phyloP scores from a whole-genome alignment of 768 basidiomycete species.

The Cystobasidium ongulense region DNA sequence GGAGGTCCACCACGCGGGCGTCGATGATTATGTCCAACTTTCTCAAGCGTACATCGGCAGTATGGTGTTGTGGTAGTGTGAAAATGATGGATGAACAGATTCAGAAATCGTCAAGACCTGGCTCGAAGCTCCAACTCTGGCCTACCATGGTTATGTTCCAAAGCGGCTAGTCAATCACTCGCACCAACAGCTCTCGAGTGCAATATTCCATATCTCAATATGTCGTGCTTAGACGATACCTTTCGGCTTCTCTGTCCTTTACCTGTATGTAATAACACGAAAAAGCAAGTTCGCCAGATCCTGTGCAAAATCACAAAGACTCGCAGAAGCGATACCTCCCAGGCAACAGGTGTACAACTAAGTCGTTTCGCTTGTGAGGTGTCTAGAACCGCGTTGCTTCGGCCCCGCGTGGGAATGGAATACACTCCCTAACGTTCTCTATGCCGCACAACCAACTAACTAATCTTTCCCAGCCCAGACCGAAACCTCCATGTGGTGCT shows the following conservation, averaged over 20 bases:
- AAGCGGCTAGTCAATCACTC: neutral
- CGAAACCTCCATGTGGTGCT: slow-evolving; percentile 89
- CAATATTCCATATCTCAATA: neutral
- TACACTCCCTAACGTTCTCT: slow-evolving; percentile 84
- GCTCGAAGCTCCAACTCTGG: too few species aligned
- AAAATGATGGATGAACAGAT: neutral
- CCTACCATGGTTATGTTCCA: neutral
- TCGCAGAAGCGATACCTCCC: neutral
- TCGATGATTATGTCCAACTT: neutral
- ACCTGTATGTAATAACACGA: neutral
- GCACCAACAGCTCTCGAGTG: neutral
- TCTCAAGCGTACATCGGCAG: neutral
- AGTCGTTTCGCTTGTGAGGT: neutral
- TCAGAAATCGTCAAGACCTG: too few species aligned
- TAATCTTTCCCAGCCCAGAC: slow-evolving; percentile 87
- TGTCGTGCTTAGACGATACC: neutral
- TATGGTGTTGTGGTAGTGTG: too few species aligned
- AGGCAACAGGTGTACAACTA: neutral
- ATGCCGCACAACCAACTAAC: slow-evolving; percentile 78
- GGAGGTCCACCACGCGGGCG: slow-evolving; percentile 23
- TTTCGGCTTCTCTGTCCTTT: neutral
- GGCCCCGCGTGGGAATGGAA: slow-evolving; percentile 66
- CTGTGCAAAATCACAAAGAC: neutral
- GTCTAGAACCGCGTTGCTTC: slow-evolving; percentile 35
- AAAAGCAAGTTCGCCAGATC: neutral